phyloP scores from a whole-genome alignment of 208 protist genomes.

The Histomonas meleagridis region DNA sequence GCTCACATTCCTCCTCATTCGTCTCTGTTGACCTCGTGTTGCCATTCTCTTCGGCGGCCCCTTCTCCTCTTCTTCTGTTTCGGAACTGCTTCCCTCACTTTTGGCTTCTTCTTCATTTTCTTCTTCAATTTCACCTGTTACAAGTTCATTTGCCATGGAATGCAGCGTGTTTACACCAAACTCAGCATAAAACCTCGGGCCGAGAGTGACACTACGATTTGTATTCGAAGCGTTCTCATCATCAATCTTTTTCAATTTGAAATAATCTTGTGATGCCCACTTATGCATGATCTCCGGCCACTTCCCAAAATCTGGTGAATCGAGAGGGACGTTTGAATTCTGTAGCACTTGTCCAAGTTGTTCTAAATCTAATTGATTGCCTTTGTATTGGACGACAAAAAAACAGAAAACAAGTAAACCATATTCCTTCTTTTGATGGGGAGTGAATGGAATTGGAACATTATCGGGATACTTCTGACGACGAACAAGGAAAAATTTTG shows the following conservation, averaged over 20 bases:
- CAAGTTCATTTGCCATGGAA: neutral
- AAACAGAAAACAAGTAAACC: neutral
- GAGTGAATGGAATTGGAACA: neutral
- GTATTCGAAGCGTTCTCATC: neutral
- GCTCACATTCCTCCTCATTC: too few species aligned
- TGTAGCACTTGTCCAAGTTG: neutral
- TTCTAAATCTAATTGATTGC: neutral
- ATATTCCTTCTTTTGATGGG: neutral
- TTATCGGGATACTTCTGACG: neutral
- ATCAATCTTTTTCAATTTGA: slow-evolving; percentile 14
- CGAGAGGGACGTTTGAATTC: neutral
- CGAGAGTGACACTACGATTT: neutral
- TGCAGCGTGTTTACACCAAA: neutral
- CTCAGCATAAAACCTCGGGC: neutral
- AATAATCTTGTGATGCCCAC: neutral
- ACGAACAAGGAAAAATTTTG: neutral
- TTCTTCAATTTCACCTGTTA: neutral
- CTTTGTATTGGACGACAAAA: neutral
- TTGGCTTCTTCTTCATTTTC: neutral
- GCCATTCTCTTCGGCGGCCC: too few species aligned
- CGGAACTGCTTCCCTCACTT: too few species aligned
- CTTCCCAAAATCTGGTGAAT: neutral
- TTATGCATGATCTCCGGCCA: neutral
- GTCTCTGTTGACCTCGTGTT: too few species aligned
- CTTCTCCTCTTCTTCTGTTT: too few species aligned